Percentiles rank a stretch among this genome's conserved stretches.
phyloP scores from a whole-genome alignment of 306 rosid genomes.

The Prunus mira region DNA sequence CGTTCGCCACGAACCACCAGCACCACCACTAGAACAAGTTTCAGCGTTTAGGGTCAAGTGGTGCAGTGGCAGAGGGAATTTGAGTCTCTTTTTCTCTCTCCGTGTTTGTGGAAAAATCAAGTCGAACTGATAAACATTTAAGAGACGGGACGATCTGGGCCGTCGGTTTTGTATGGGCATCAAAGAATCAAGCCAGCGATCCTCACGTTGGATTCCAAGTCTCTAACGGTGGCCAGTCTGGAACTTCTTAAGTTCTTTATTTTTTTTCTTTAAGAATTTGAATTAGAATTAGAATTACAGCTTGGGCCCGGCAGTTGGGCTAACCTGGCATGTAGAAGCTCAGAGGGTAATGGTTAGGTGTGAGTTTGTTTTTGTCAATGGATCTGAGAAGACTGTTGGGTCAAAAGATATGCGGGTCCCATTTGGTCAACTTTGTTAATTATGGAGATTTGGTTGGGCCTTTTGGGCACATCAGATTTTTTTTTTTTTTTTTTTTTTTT shows the following conservation, averaged over 20 bases:
- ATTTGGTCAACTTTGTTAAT: no score
- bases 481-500: no score
- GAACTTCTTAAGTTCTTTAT: background rate
- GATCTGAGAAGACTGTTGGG: background rate
- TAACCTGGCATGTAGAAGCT: background rate
- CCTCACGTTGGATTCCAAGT: conserved; percentile 27
- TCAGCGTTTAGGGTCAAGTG: background rate
- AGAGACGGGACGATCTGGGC: conserved; percentile 23
- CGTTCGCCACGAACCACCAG: background rate
- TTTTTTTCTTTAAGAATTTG: background rate
- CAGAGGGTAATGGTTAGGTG: background rate
- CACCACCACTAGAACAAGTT: background rate
- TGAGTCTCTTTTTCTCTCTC: background rate
- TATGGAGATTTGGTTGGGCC: no score
- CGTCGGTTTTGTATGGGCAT: conserved; percentile 21
- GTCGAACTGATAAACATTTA: background rate
- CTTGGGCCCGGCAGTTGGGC: background rate
- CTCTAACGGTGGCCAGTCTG: conserved; percentile 24
- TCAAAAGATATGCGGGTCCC: background rate
- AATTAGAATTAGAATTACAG: background rate
- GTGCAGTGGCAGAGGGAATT: background rate
- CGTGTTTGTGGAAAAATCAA: background rate
- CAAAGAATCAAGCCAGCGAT: conserved; percentile 12
- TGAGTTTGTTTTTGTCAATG: background rate
- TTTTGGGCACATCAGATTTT: no score